Evolutionary conservation across 1,284 basidiomycete genomes (phyloP).

Genomic region (Vanrija pseudolonga): DNA sequence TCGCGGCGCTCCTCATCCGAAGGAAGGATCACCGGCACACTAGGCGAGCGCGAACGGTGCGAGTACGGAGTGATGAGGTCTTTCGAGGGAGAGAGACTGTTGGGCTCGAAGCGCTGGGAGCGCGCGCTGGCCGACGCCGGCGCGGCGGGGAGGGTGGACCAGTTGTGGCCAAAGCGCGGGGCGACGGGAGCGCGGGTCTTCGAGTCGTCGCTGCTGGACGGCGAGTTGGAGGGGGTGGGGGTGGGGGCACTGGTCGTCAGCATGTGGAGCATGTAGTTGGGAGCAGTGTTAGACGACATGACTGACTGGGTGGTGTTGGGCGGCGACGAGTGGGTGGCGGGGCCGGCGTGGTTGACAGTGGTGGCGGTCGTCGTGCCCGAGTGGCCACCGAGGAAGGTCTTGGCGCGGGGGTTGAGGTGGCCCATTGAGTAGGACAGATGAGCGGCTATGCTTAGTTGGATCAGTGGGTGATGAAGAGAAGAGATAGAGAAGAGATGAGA

Average conservation of each 20-base stretch:
- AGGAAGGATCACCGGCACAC: constrained; percentile 12
- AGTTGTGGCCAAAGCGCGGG: constrained; percentile 6
- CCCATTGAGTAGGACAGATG: background rate
- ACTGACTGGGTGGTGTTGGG: background rate
- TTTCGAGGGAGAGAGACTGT: background rate
- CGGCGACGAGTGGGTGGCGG: background rate
- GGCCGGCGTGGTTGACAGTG: background rate
- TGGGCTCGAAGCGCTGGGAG: background rate
- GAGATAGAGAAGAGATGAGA: background rate
- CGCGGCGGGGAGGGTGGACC: constrained; percentile 5
- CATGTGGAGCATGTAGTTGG: background rate
- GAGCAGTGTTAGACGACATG: background rate
- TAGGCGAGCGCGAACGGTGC: constrained; percentile 14
- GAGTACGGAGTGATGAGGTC: background rate
- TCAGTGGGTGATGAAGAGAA: background rate
- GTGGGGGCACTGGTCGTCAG: too few species aligned
- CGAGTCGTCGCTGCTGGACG: background rate
- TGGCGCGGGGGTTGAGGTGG: background rate
- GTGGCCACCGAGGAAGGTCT: background rate
- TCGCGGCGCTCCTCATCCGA: background rate
- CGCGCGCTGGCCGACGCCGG: background rate
- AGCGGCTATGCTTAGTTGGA: constrained; percentile 1
- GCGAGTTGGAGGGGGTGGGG: background rate
- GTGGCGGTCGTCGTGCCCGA: background rate
- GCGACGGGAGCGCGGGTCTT: background rate